Evolutionary conservation across 768 basidiomycete genomes (phyloP), one percentile per base, ranked within the genome.

Genomic region (Holtermanniella nyarrowii): DNA sequence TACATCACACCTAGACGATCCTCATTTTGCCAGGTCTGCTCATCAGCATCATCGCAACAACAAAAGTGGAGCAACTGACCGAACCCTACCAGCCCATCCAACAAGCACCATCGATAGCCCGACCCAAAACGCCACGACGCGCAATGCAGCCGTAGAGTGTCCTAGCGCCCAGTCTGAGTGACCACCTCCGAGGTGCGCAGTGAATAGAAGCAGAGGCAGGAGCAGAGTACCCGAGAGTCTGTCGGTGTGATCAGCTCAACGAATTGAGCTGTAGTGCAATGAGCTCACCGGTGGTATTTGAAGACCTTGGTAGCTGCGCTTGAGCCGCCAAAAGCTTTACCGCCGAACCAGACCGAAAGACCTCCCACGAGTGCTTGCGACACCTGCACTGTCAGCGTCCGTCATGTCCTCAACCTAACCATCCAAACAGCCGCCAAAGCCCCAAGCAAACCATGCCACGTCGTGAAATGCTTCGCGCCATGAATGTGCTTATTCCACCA

Each of bases 391-490:
- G n/a, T n/a, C n/a, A n/a, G 31, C 31, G 31, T 37, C 31, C 7
- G 31, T 37, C 31, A 16, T 7, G 10, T 7, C 7, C 31, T 16
- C 31, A 54, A 22, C 49, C 77, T 50, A 11, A 70, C 22, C 41
- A 87, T 71, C 84, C 83, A 85, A 10, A 68, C 55, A 42, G 83
- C 66, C n/a, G 76, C 72, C 31, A 80, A 65, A n/a, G 84, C 69
- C 0, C 86, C 88, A 49, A 86, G 75, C 41, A 86, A 84, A 3
- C 79, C 81, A 71, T 89, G 88, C 85, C 83, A 85, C 7, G 80
- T 78, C 3, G 76, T 77, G 54, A 85, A 83, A 62, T 88, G 87
- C 3, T 73, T 53, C 1, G 75, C 75, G 4, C 59, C 70, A 47
- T 77, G 72, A 0, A 76, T 50, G 41, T 67, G 70, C 65, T 90